A percentile compares a stretch with the other conserved stretches of the same genome.
phyloP scores from a whole-genome alignment of 495 filamentous ascomycete species.

The Penicillium cataractarum region DNA sequence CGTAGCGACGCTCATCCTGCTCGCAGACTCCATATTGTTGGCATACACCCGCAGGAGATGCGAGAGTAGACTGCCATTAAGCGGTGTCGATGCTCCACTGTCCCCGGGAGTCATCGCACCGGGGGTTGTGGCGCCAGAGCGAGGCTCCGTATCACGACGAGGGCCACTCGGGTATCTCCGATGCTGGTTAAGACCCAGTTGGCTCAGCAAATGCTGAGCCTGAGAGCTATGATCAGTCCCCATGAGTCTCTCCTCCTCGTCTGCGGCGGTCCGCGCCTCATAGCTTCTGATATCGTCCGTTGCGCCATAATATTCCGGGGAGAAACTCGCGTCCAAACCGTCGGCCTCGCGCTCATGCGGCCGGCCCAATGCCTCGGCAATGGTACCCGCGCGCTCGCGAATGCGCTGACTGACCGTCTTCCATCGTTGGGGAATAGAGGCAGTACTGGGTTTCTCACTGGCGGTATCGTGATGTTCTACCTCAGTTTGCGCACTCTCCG shows the following conservation, averaged over 20 bases:
- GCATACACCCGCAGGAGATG: constrained; percentile 37
- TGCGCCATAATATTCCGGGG: constrained; percentile 34
- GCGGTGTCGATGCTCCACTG: constrained; percentile 19
- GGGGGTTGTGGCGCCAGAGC: constrained; percentile 25
- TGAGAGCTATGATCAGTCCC: constrained; percentile 25
- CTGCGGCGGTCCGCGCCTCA: constrained; percentile 20
- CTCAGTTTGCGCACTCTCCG: neutral
- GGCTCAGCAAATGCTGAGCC: constrained; percentile 30
- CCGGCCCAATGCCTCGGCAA: constrained; percentile 32
- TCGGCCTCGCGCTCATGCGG: constrained; percentile 32
- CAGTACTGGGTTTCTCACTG: constrained; percentile 17
- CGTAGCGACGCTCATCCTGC: constrained; percentile 30
- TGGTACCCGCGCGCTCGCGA: constrained; percentile 21
- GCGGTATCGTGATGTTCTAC: constrained; percentile 12
- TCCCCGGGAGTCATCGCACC: constrained; percentile 28
- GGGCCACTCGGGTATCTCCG: neutral
- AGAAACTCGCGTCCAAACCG: constrained; percentile 30
- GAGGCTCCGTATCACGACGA: constrained; percentile 14
- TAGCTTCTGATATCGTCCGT: constrained; percentile 33
- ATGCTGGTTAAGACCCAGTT: constrained; percentile 23
- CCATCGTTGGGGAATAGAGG: constrained; percentile 23
- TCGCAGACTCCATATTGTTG: constrained; percentile 26
- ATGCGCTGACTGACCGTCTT: constrained; percentile 29
- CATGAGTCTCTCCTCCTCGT: constrained; percentile 21
- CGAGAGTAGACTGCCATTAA: constrained; percentile 32